Evolutionary conservation across 805 yeast genomes (phyloP), one percentile per base, ranked within the genome.

Genomic region (Vanderwaltozyma tropicalis): DNA sequence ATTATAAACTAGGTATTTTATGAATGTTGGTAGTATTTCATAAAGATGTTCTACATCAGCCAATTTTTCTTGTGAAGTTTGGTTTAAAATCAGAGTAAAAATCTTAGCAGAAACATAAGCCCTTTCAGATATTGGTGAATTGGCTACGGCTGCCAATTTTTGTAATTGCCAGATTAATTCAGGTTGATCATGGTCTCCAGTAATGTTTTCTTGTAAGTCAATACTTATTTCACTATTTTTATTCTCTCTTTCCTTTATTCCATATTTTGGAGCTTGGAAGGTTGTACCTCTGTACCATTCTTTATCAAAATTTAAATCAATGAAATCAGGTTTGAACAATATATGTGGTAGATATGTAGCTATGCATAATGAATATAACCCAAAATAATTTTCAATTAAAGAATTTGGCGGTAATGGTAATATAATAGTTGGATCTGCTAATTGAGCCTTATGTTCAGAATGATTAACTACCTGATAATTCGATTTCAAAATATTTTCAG

Each of bases 131-230:
- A 41, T 36, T 13, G 45, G 39, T 3, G 47, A 35, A 39, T 46
- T 46, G n/a, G 39, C 44, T 8, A 52, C 42, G 1, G 57, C 37
- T n/a, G 53, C 40, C 22, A 55, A 35, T 36, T 43, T 46, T 37
- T 57, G 62, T 31, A 56, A 36, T 40, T 55, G 60, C 52, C 56
- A 50, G 16, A 56, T 28, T 3, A 51, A 32, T 11, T 48, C 48
- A 7, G 59, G 59, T 36, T 54, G 57, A n/a, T 21, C 32, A 22
- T 40, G 41, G 14, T 42, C 36, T 10, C 34, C 35, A 21, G 36
- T 33, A 33, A 42, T 26, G 14, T 38, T 32, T 11, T 39, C 43
- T 14, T 29, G 32, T 3, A 31, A 34, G 13, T 42, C 43, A 9
- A 20, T n/a, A 3, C 20, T 18, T 9, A 16, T 12, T 8, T 29